Percentiles rank a stretch among this genome's conserved stretches.
phyloP scores from a whole-genome alignment of 1,284 basidiomycete species.

The Phaffia rhodozyma region DNA sequence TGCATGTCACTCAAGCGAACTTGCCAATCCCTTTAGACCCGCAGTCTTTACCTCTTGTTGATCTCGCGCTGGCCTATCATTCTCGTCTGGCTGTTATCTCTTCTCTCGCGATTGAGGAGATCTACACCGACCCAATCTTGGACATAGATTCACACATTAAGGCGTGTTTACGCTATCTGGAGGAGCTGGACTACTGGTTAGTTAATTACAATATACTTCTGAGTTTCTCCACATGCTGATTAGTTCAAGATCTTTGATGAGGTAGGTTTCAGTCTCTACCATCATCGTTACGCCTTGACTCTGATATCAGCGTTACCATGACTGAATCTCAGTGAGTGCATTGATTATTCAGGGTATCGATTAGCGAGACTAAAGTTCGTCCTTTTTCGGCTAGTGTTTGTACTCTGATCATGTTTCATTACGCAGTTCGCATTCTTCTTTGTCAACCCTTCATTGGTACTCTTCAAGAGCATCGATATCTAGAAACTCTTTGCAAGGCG shows the following conservation, averaged over 20 bases:
- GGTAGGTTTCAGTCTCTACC: neutral
- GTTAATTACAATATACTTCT: neutral
- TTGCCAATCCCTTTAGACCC: neutral
- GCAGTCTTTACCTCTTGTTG: neutral
- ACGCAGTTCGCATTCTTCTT: neutral
- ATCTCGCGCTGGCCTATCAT: neutral
- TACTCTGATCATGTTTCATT: neutral
- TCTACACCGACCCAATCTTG: neutral
- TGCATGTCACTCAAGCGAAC: neutral
- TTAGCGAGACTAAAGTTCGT: neutral
- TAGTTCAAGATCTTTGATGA: neutral
- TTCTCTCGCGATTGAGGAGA: neutral
- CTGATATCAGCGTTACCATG: neutral
- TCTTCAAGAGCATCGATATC: neutral
- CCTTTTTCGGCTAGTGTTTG: neutral
- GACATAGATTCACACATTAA: neutral
- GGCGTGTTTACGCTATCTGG: neutral
- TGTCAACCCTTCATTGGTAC: slow-evolving; percentile 2
- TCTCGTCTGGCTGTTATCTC: neutral
- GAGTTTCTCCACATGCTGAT: too few relatives aligned
- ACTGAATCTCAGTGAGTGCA: neutral
- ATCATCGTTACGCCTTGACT: neutral
- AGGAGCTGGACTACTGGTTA: neutral
- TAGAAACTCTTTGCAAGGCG: neutral
- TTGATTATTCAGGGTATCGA: too few relatives aligned